A percentile compares a stretch with the other conserved stretches of the same genome.
Conservation (phyloP, 805 yeast species). For the Pichia pseudocactophila region DNA sequence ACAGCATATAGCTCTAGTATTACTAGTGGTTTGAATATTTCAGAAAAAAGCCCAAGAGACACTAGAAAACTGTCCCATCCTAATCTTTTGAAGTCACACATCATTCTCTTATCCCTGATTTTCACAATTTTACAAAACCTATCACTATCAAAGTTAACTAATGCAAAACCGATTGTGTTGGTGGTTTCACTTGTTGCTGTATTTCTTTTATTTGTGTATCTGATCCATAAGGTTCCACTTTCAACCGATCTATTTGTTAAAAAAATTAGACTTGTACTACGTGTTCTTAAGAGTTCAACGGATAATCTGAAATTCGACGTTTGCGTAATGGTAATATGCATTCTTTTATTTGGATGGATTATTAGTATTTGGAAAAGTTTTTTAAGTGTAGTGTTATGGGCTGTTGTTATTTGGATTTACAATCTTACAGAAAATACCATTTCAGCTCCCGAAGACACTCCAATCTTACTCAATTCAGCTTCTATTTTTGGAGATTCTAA, state of each 20-base stretch:
- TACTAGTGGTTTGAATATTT: too few relatives aligned
- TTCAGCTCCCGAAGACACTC: too few relatives aligned
- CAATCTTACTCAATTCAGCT: too few relatives aligned
- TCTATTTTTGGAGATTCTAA: not conserved
- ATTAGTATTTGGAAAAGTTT: conserved; percentile 7
- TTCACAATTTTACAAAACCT: conserved; percentile 1
- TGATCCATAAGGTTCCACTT: not conserved
- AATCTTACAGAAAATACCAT: not conserved
- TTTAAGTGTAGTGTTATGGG: conserved; percentile 10
- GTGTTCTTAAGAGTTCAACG: not conserved
- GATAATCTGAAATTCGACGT: conserved; percentile 5
- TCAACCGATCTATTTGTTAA: not conserved
- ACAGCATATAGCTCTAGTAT: too few relatives aligned
- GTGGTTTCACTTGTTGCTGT: not conserved
- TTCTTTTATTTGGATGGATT: conserved; percentile 9
- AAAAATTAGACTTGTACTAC: conserved; percentile 2
- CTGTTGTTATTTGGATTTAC: conserved; percentile 11
- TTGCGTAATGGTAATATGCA: conserved; percentile 7
- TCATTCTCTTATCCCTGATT: not conserved
- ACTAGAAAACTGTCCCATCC: too few relatives aligned
- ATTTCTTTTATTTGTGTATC: not conserved
- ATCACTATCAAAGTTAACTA: not conserved
- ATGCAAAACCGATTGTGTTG: not conserved
- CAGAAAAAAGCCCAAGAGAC: too few relatives aligned
- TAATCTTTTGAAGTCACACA: not conserved